A percentile compares a stretch with the other conserved stretches of the same genome.
Evolutionary conservation across 139 green algal species (phyloP).

Genomic region (Coelastrella sp.): DNA sequence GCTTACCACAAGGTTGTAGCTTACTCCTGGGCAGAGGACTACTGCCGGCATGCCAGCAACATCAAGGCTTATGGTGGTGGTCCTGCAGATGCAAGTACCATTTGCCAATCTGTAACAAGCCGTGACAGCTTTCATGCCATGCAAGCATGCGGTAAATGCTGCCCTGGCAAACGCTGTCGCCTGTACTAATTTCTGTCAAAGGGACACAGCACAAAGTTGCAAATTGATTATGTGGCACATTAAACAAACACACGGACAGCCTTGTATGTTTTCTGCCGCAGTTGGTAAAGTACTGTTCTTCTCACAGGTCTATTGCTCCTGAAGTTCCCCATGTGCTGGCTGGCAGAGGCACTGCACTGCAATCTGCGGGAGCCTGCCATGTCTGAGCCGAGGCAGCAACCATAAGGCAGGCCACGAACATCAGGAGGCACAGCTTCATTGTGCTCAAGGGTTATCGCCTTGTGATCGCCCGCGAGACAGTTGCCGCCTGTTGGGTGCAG

Average conservation of each 20-base stretch:
- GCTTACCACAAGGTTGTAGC: slow-evolving; percentile 17
- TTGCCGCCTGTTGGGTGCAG: not conserved
- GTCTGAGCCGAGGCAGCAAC: not conserved
- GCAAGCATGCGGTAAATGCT: too few relatives aligned
- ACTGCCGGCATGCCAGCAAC: not conserved
- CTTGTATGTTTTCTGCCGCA: too few relatives aligned
- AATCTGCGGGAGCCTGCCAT: not conserved
- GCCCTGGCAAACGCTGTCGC: too few relatives aligned
- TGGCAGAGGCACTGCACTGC: not conserved
- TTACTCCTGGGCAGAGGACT: slow-evolving; percentile 7
- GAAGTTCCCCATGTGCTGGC: not conserved
- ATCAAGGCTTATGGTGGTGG: not conserved
- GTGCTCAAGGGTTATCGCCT: not conserved
- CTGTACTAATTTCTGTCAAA: too few relatives aligned
- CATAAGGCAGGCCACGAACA: not conserved
- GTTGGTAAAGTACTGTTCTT: not conserved
- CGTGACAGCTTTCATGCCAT: too few relatives aligned
- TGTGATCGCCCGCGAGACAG: not conserved
- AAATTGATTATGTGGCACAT: too few relatives aligned
- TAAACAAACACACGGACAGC: too few relatives aligned
- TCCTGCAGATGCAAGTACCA: not conserved
- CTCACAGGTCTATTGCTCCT: not conserved
- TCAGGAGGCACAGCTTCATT: not conserved
- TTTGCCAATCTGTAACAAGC: too few relatives aligned
- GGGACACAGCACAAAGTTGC: too few relatives aligned